These are phyloP conservation scores for Trichoderma endophyticum DNA, from an alignment of 2,329 filamentous ascomycete genomes.

Conservation along the genomic window DNA sequence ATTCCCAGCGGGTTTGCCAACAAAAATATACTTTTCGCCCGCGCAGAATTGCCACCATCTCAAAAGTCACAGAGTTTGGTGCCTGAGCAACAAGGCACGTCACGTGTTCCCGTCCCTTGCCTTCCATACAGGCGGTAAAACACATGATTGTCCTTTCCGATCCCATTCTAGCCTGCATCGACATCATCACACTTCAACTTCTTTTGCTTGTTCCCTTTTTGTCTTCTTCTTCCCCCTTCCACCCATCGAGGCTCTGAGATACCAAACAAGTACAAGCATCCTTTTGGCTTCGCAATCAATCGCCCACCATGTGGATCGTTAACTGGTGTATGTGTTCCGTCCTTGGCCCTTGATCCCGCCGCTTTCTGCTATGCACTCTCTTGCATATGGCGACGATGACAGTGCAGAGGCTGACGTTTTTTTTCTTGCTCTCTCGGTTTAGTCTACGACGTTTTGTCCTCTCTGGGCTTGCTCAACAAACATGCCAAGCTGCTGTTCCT, in stretches of 20 bases:
- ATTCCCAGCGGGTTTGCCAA: not conserved
- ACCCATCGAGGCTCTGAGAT: not conserved
- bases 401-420: not conserved
- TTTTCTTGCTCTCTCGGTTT: conserved; percentile 11
- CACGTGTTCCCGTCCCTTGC: conserved; percentile 14
- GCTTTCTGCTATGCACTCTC: not conserved
- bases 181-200: conserved; percentile 19
- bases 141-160: conserved; percentile 19
- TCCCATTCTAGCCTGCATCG: conserved; percentile 17
- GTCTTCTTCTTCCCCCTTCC: not conserved
- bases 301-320: conserved; percentile 77
- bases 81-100: conserved; percentile 15
- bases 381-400: not conserved
- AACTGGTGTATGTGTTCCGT: conserved; percentile 76
- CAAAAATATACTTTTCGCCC: not conserved
- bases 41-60: not conserved
- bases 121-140: conserved; percentile 13
- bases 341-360: not conserved
- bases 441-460: conserved; percentile 87
- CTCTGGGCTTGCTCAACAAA: conserved; percentile 87
- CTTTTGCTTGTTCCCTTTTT: not conserved
- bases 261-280: not conserved
- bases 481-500: conserved; percentile 93
- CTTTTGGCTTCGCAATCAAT: conserved; percentile 9
- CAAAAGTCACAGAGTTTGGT: not conserved